Conservation (phyloP, 2,329 filamentous ascomycete species). For the Bipolaris victoriae region DNA sequence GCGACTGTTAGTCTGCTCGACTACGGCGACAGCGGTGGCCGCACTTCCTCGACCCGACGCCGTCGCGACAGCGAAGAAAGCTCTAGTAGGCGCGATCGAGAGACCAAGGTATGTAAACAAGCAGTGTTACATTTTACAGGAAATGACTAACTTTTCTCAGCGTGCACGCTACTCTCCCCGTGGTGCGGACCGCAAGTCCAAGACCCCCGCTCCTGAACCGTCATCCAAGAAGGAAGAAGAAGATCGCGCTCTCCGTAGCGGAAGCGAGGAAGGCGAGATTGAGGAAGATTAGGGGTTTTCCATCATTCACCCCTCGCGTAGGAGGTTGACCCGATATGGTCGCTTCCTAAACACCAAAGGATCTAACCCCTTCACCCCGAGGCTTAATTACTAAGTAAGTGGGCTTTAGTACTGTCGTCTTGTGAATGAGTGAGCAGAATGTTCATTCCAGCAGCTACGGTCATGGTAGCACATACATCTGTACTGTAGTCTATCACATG, state of each 20-base stretch:
- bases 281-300: conserved; percentile 67
- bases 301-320: conserved; percentile 6
- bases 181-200: conserved; percentile 64
- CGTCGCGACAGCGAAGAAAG: conserved; percentile 74
- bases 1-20: conserved; percentile 82
- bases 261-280: conserved; percentile 97
- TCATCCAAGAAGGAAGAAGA: conserved; percentile 56
- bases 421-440: not conserved
- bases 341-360: not conserved
- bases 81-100: conserved; percentile 50
- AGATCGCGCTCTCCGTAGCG: conserved; percentile 73
- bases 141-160: conserved; percentile 27
- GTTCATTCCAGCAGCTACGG: not conserved
- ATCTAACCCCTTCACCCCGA: no score
- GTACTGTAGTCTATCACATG: not conserved
- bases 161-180: conserved; percentile 59
- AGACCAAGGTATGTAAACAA: conserved; percentile 50
- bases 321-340: not conserved
- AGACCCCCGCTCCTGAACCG: conserved; percentile 55
- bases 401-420: conserved; percentile 4
- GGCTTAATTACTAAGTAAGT: conserved; percentile 10
- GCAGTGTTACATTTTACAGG: not conserved
- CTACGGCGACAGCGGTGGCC: conserved; percentile 71
- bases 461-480: not conserved
- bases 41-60: conserved; percentile 66